Base-by-base conservation (phyloP, 352 stramenopile species). In the Albugo candida region DNA sequence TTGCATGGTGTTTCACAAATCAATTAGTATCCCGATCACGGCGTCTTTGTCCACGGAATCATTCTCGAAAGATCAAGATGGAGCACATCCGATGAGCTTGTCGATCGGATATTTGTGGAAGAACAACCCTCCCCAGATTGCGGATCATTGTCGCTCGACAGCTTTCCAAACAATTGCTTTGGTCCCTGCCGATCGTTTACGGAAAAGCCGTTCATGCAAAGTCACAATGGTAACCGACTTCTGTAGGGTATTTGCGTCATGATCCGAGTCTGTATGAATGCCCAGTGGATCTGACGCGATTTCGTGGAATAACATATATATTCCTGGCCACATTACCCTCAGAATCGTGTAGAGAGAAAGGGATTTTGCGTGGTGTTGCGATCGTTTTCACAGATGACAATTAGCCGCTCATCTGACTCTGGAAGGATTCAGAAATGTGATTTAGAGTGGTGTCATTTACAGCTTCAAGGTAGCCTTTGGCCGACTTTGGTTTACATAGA, bases 201-300 rank as follows among this genome's bases (percentile, higher is more conserved):
- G 76, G 97, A 51, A 97, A 96, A 58, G 92, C 86, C 27, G 92
- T 97, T 51, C 80, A 86, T 49, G 95, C 96, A 20, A 72, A 87
- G 49, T 66, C 81, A 24, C 70, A 59, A 8, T 98, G 93, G 93
- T 87, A 98, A 58, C 83, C 91, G 19, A 95, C 85, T 27, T 75
- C 86, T 6, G 93, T 97, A 16, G 93, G 93, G 17, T 98, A 97
- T 55, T 53, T 98, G 45, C 80, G 94, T 21, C 82, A 96, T 59
- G 75, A 92, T 49, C 68, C 78, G 11, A 74, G 71, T 43, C 77
- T 96, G 18, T 98, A 97, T 67, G 89, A 97, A 63, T 95, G 83
- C 40, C 94, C 94, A 10, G 84, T 97, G 13, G 98, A 97, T 61
- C 83, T 96, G 37, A 98, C 94, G 11, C 93, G 82, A n/a, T 95